A percentile compares a stretch with the other conserved stretches of the same genome.
Evolutionary conservation across 352 stramenopile genomes (phyloP).

Genomic region (Aphanomyces invadans): DNA sequence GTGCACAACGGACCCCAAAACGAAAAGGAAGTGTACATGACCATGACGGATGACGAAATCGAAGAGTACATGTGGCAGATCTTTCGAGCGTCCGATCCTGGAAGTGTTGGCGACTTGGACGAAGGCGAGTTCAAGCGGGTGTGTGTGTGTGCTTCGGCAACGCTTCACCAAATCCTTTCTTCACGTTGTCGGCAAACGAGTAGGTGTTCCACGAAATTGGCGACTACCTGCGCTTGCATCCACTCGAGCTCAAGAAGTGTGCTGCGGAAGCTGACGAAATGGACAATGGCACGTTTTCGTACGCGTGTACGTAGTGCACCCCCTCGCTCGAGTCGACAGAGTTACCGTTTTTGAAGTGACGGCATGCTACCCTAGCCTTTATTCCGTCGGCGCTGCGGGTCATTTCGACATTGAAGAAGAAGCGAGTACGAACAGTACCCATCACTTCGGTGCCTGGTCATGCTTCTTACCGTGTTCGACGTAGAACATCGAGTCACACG

Average conservation of each 20-base stretch:
- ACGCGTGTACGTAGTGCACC: background rate
- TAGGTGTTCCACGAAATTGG: constrained; percentile 29
- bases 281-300: constrained; percentile 28
- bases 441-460: too few relatives aligned
- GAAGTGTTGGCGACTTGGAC: constrained; percentile 35
- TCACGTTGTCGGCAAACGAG: too few relatives aligned
- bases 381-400: constrained; percentile 26
- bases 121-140: constrained; percentile 45
- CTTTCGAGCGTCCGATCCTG: constrained; percentile 40
- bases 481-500: constrained; percentile 34
- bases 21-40: constrained; percentile 40
- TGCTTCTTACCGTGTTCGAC: constrained; percentile 37
- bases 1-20: background rate
- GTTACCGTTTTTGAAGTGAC: background rate
- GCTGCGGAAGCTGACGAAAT: constrained; percentile 62
- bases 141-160: too few relatives aligned
- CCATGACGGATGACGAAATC: constrained; percentile 49
- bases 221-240: constrained; percentile 51
- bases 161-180: too few relatives aligned
- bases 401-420: constrained; percentile 28
- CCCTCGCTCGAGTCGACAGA: background rate
- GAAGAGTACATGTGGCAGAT: constrained; percentile 37
- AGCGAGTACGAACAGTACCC: constrained; percentile 32
- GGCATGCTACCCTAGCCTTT: background rate
- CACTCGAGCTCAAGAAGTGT: constrained; percentile 43